Conservation (phyloP, 1,284 basidiomycete genomes). For the Leccinum pachyderme region DNA sequence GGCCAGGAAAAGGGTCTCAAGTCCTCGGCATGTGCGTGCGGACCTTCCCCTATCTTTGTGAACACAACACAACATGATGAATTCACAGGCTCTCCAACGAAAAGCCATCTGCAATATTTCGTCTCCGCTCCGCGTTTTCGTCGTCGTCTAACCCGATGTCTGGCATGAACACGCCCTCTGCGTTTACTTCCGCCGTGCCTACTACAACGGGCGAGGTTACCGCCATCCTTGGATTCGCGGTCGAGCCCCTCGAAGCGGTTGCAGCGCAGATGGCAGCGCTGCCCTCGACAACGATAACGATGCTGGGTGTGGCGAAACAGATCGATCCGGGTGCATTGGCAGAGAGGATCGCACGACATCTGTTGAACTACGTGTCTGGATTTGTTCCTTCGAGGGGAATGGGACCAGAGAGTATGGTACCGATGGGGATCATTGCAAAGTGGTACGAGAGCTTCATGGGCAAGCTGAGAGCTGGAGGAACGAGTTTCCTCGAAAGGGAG, state of each 20-base stretch:
- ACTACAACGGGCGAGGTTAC: slow-evolving; percentile 47
- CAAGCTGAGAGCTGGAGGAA: slow-evolving; percentile 72
- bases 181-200: slow-evolving; percentile 46
- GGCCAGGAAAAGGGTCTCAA: slow-evolving; percentile 87
- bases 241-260: slow-evolving; percentile 65
- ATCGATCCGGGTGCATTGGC: slow-evolving; percentile 47
- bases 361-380: slow-evolving; percentile 83
- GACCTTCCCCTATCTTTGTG: background rate
- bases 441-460: slow-evolving; percentile 81
- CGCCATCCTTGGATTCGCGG: slow-evolving; percentile 69
- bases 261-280: slow-evolving; percentile 50
- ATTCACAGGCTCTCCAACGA: slow-evolving; percentile 77
- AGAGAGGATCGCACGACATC: slow-evolving; percentile 68
- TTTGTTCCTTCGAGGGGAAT: slow-evolving; percentile 60
- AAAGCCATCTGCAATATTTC: slow-evolving; percentile 91
- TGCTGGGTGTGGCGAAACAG: slow-evolving; percentile 23
- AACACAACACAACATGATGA: background rate
- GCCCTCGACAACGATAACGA: slow-evolving; percentile 38
- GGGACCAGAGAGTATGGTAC: slow-evolving; percentile 64
- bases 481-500: slow-evolving; percentile 72
- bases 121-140: slow-evolving; percentile 68
- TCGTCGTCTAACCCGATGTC: slow-evolving; percentile 47
- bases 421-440: slow-evolving; percentile 70
- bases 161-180: slow-evolving; percentile 49
- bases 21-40: slow-evolving; percentile 77